Conservation (phyloP, 225 moss, liverwort and hornwort genomes). For the Ulota crispa region DNA sequence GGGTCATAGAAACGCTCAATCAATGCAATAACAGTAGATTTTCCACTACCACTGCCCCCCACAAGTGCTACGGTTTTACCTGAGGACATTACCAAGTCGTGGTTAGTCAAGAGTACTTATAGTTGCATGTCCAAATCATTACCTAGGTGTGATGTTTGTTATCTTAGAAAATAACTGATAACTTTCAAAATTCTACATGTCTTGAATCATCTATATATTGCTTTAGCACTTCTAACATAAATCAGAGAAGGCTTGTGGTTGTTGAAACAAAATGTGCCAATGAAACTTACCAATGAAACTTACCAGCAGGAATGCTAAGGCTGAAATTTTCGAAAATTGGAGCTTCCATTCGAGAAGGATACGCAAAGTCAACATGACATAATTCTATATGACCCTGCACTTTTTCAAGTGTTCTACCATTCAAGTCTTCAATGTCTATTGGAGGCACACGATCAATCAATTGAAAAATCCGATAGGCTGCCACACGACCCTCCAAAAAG, state of each 20-base stretch:
- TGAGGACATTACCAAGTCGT: conserved; percentile 1
- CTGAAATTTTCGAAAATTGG: conserved; percentile 55
- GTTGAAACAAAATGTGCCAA: neutral
- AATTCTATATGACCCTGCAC: conserved; percentile 66
- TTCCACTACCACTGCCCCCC: conserved; percentile 74
- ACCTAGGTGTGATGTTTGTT: neutral
- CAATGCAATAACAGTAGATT: conserved; percentile 59
- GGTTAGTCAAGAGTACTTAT: conserved; percentile 17
- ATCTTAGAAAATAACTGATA: neutral
- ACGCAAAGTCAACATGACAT: conserved; percentile 51
- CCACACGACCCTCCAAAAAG: conserved; percentile 54
- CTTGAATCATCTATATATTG: neutral
- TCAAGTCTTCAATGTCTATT: conserved; percentile 39
- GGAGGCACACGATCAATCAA: conserved; percentile 54
- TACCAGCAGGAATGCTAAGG: conserved; percentile 41
- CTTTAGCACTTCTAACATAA: neutral
- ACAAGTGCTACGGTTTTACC: conserved; percentile 66
- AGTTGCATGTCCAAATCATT: neutral
- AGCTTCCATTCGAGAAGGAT: conserved; percentile 58
- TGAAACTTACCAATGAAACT: conserved; percentile 27
- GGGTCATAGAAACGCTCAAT: conserved; percentile 74
- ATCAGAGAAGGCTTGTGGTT: neutral
- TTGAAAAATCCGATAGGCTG: conserved; percentile 62
- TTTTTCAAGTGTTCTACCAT: conserved; percentile 32
- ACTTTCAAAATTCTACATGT: conserved; percentile 3